Evolutionary conservation across 345 rosid genomes (phyloP).

Genomic region (Eucalyptus curtisii): DNA sequence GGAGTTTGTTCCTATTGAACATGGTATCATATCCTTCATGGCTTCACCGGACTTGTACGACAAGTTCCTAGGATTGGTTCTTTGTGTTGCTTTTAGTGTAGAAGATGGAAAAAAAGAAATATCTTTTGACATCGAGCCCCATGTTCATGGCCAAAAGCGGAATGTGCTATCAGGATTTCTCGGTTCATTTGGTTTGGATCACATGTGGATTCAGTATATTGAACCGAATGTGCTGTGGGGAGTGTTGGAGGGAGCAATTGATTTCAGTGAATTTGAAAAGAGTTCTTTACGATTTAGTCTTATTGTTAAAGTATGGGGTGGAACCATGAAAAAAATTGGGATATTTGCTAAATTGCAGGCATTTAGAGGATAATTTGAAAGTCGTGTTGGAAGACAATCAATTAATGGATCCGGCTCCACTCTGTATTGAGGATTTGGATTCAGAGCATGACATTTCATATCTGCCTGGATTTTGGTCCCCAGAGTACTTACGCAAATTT

Average conservation of each 20-base stretch:
- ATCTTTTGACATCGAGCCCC: background rate
- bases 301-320: background rate
- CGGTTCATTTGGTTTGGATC: too few species aligned
- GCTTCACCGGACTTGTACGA: fast-evolving
- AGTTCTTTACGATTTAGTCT: background rate
- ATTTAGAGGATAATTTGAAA: background rate
- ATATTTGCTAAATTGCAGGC: too few species aligned
- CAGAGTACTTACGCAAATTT: too few species aligned
- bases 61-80: background rate
- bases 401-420: background rate
- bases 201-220: background rate
- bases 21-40: too few species aligned
- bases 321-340: background rate
- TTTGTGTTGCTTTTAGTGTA: background rate
- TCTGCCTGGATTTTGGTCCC: too few species aligned
- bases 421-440: too few species aligned
- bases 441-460: too few species aligned
- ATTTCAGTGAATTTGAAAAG: background rate
- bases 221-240: background rate
- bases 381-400: background rate
- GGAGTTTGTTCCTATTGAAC: too few species aligned
- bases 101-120: background rate
- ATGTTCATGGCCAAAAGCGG: background rate
- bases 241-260: background rate
- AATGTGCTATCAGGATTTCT: too few species aligned